These are phyloP conservation scores for Phtheirospermum japonicum DNA, from an alignment of 257 asterid genomes.

Conservation along the genomic window DNA sequence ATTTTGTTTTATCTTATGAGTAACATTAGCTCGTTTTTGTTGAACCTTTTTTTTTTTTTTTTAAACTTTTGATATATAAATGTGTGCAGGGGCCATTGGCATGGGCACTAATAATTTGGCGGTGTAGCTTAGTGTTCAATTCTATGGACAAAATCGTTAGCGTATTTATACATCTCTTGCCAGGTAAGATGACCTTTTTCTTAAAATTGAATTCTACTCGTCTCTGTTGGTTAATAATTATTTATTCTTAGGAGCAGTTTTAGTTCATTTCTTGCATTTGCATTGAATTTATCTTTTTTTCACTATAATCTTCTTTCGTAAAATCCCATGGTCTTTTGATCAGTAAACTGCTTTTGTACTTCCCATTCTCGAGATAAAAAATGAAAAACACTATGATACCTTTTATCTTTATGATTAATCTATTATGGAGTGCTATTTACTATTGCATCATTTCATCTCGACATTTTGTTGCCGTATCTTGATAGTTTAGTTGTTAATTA, in stretches of 20 bases:
- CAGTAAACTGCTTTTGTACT: no score
- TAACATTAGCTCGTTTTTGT: slow-evolving; percentile 3
- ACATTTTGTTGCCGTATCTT: no score
- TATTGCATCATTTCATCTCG: background rate
- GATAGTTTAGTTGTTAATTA: background rate
- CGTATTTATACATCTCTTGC: slow-evolving; percentile 94
- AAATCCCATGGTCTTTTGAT: no score
- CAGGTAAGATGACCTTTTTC: slow-evolving; percentile 55
- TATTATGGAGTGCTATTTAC: background rate
- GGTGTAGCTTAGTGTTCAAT: slow-evolving; percentile 93
- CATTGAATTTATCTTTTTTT: slow-evolving; percentile 20
- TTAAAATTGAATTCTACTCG: slow-evolving; percentile 3
- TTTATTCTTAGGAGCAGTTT: slow-evolving; percentile 13
- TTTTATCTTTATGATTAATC: background rate
- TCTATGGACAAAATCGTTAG: slow-evolving; percentile 95
- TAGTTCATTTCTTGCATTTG: background rate
- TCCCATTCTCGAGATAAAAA: no score
- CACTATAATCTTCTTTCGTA: no score
- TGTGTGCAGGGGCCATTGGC: slow-evolving; percentile 90
- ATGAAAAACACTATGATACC: background rate
- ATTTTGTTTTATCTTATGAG: slow-evolving; percentile 16
- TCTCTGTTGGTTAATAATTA: background rate
- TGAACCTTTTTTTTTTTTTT: no score
- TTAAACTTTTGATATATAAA: slow-evolving; percentile 12
- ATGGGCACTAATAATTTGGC: slow-evolving; percentile 97